These are phyloP conservation scores for Syzygium jambos DNA, from an alignment of 345 rosid genomes.

Conservation along the genomic window DNA sequence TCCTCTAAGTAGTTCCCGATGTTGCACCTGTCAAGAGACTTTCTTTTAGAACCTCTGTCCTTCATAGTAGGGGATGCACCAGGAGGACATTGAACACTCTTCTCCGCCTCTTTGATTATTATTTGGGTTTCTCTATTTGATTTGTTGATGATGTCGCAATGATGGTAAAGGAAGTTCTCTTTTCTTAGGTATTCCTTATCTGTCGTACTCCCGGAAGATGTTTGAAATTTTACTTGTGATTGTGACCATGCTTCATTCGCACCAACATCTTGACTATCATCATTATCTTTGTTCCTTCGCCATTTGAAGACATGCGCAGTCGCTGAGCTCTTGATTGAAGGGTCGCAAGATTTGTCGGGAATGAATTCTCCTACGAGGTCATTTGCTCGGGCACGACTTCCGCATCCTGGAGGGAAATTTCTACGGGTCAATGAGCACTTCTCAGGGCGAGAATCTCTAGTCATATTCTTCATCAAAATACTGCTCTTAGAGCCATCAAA, in stretches of 20 bases:
- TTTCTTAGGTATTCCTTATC: background rate
- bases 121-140: background rate
- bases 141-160: background rate
- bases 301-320: background rate
- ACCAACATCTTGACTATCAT: background rate
- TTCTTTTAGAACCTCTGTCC: background rate
- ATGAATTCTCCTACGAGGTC: background rate
- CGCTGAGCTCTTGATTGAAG: background rate
- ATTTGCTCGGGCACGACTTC: background rate
- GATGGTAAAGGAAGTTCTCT: background rate
- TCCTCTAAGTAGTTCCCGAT: background rate
- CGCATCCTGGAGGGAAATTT: constrained; percentile 1
- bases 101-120: background rate
- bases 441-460: background rate
- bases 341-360: background rate
- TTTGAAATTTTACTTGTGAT: background rate
- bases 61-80: background rate
- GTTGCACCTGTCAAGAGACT: background rate
- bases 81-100: background rate
- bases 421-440: background rate
- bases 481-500: background rate
- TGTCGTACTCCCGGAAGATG: background rate
- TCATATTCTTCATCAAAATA: background rate
- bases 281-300: background rate
- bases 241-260: background rate